These are phyloP conservation scores for Sindora glabra DNA, from an alignment of 306 rosid genomes.

Conservation along the genomic window DNA sequence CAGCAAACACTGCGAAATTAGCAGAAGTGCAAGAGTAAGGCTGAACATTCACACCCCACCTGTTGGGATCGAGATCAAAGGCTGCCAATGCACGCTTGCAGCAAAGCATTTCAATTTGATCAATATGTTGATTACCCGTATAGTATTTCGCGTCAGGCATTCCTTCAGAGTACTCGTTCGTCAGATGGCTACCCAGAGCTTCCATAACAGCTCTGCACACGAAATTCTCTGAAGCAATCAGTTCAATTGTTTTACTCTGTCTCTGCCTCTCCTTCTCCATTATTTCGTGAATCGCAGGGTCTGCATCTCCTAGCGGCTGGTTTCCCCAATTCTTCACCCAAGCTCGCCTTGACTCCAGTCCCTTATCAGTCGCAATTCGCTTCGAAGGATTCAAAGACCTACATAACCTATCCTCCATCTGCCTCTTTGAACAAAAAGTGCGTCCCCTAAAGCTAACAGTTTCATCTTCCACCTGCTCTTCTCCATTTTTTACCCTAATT, in stretches of 20 bases:
- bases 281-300: constrained; percentile 58
- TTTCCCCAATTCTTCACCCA: constrained; percentile 61
- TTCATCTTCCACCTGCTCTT: constrained; percentile 32
- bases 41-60: constrained; percentile 92
- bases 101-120: constrained; percentile 72
- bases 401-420: constrained; percentile 24
- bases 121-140: constrained; percentile 63
- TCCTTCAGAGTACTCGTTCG: constrained; percentile 82
- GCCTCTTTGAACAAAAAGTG: constrained; percentile 50
- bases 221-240: constrained; percentile 80
- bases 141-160: constrained; percentile 74
- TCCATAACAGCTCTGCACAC: constrained; percentile 89
- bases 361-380: constrained; percentile 32
- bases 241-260: constrained; percentile 61
- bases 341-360: constrained; percentile 23
- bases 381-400: constrained; percentile 25
- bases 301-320: constrained; percentile 50
- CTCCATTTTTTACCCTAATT: constrained; percentile 23
- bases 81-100: constrained; percentile 67
- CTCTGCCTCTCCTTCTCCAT: constrained; percentile 71
- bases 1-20: constrained; percentile 71
- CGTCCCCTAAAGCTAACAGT: constrained; percentile 53
- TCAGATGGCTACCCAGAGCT: constrained; percentile 78
- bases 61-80: constrained; percentile 51
- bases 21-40: constrained; percentile 87